Base-by-base conservation (phyloP, 805 yeast species). In the Komagataella pastoris region DNA sequence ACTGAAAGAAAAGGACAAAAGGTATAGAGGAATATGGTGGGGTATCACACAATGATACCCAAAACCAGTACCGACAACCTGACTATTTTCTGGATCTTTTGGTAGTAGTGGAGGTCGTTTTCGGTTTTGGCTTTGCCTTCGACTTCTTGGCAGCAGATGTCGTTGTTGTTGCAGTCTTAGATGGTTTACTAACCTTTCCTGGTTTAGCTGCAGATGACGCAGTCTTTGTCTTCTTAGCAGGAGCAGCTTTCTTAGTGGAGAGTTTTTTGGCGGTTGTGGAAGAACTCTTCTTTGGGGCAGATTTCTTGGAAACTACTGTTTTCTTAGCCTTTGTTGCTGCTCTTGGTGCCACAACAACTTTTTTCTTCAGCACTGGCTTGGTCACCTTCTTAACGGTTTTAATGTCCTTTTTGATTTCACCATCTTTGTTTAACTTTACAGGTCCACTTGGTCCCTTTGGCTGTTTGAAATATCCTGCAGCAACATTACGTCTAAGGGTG, bases 371-470 rank as follows among this genome's bases (percentile, higher is more conserved):
- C 43, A 64, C 59, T 52, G 60, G 61, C 56, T 61, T 59, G 30
- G 67, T 57, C 23, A 61, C 57, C 55, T 64, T 65, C 59, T 63
- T 66, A 43, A 62, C 58, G 36, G 58, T 58, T 53, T 55, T 59
- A 49, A 54, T 60, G 51, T 21, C 50, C 61, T 55, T 55, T 56
- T 48, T 36, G 53, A 47, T 17, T 47, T 48, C 8, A 69, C 58
- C 55, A 61, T 65, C 62, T 70, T 71, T 47, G 65, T 65, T 19
- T 55, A 84, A 66, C 68, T 87, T 86, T 57, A 87, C 79, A 48
- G 95, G 87, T 49, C 95, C 96, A 10, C 95, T 81, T 17, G 96
- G 83, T 49, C 96, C 96, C 71, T 88, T 87, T 64, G 95, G 95
- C 70, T 86, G 95, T 48, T 75, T 65, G 57, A 88, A 85, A 50